These are phyloP conservation scores for Verticillium dahliae DNA, from an alignment of 2,329 filamentous ascomycete species.

Conservation along the genomic window DNA sequence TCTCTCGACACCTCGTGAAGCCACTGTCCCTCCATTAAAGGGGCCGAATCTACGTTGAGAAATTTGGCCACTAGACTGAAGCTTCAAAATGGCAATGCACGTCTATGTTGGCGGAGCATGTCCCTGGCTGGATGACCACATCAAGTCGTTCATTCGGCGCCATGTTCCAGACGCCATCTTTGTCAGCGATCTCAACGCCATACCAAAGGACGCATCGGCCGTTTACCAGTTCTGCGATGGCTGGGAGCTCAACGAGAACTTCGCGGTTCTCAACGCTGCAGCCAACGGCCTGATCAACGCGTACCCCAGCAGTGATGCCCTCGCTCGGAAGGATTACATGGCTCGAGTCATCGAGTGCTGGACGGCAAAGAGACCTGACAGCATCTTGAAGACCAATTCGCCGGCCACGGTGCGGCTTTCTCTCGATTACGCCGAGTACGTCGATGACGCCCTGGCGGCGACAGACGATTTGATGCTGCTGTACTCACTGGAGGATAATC, in stretches of 20 bases:
- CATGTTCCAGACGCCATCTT: constrained; percentile 21
- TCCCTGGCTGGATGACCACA: constrained; percentile 24
- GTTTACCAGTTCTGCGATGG: constrained; percentile 27
- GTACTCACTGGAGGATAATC: constrained; percentile 27
- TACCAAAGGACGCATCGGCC: constrained; percentile 15
- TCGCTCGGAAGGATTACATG: constrained; percentile 29
- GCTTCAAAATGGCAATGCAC: constrained; percentile 13
- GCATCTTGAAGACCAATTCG: constrained; percentile 20
- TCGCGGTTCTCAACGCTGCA: constrained; percentile 21
- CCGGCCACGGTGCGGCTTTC: constrained; percentile 25
- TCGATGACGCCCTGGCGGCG: constrained; percentile 27
- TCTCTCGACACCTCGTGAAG: background rate
- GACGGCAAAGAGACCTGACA: constrained; percentile 25
- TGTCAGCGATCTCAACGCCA: constrained; percentile 17
- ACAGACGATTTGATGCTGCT: constrained; percentile 27
- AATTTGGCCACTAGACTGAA: background rate
- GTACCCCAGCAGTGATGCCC: constrained; percentile 30
- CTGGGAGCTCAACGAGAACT: constrained; percentile 25
- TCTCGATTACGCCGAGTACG: constrained; percentile 30
- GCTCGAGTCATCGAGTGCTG: constrained; percentile 26
- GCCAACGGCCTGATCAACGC: constrained; percentile 26
- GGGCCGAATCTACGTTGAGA: background rate
- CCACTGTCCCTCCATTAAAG: background rate
- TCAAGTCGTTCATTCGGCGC: constrained; percentile 20
- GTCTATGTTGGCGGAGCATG: constrained; percentile 16